These are phyloP conservation scores for Magnusiomyces sp. DNA, from an alignment of 1,139 yeast genomes.

Conservation along the genomic window DNA sequence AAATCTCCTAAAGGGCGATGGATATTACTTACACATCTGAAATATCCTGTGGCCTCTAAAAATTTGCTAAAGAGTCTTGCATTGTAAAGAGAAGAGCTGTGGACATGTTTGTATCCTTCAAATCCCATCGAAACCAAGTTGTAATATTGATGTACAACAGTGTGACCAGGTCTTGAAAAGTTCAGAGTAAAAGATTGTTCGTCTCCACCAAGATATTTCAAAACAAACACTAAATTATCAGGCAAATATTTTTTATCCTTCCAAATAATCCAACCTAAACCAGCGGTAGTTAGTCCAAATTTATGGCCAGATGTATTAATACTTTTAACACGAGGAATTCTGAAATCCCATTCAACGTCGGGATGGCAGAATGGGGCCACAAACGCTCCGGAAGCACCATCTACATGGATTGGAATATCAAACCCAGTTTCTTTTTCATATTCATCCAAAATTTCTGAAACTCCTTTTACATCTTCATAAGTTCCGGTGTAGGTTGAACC, in stretches of 20 bases:
- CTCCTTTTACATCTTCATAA: slow-evolving; percentile 65
- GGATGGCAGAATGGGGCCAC: slow-evolving; percentile 80
- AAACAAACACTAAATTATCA: slow-evolving; percentile 59
- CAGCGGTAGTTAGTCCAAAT: slow-evolving; percentile 83
- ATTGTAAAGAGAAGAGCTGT: slow-evolving; percentile 54
- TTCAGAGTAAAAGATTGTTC: slow-evolving; percentile 83
- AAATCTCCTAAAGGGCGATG: slow-evolving; percentile 47
- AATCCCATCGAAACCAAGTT: slow-evolving; percentile 64
- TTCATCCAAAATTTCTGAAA: slow-evolving; percentile 55
- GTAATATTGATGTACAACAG: slow-evolving; percentile 79
- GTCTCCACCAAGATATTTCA: slow-evolving; percentile 80
- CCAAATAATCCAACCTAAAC: slow-evolving; percentile 91
- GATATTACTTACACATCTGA: slow-evolving; percentile 67
- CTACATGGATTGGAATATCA: slow-evolving; percentile 78
- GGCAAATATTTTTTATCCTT: slow-evolving; percentile 58
- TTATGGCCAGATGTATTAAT: slow-evolving; percentile 94
- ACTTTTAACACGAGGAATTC: slow-evolving; percentile 64
- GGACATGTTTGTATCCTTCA: slow-evolving; percentile 59
- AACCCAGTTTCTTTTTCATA: slow-evolving; percentile 60
- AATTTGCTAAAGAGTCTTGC: slow-evolving; percentile 61
- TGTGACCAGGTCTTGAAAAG: slow-evolving; percentile 90
- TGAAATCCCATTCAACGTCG: slow-evolving; percentile 73
- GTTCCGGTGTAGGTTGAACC: slow-evolving; percentile 94
- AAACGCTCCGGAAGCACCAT: slow-evolving; percentile 89
- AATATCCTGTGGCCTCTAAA: slow-evolving; percentile 57